A percentile compares a stretch with the other conserved stretches of the same genome.
Evolutionary conservation across 2,329 filamentous ascomycete genomes (phyloP).

Genomic region (Ophiostoma quercus): DNA sequence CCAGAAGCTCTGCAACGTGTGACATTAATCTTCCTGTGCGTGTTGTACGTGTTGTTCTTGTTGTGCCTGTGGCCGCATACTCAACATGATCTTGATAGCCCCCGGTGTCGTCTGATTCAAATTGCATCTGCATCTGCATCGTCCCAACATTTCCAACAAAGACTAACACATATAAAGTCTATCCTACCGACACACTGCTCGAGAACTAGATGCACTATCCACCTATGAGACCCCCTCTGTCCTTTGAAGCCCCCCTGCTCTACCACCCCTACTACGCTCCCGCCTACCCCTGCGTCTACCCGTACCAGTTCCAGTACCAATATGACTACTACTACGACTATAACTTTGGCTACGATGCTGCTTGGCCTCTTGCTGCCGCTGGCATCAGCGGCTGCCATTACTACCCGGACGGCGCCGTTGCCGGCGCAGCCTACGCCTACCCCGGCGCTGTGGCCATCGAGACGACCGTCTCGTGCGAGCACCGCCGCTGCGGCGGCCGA

Average conservation of each 20-base stretch:
- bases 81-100: background rate
- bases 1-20: background rate
- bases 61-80: background rate
- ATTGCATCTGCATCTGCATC: background rate
- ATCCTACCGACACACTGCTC: background rate
- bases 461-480: background rate
- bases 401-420: background rate
- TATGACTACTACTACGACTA: background rate
- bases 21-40: background rate
- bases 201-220: slow-evolving; percentile 6
- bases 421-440: background rate
- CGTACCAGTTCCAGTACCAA: too few relatives aligned
- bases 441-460: background rate
- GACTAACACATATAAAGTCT: background rate
- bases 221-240: slow-evolving; percentile 2
- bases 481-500: background rate
- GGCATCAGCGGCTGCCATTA: slow-evolving; percentile 6
- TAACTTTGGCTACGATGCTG: background rate
- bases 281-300: background rate
- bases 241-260: slow-evolving; percentile 20
- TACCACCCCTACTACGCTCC: background rate
- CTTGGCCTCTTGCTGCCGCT: background rate
- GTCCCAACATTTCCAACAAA: background rate
- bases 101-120: background rate
- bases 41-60: background rate